phyloP scores from a whole-genome alignment of 306 rosid genomes.

The Vigna hirtella region DNA sequence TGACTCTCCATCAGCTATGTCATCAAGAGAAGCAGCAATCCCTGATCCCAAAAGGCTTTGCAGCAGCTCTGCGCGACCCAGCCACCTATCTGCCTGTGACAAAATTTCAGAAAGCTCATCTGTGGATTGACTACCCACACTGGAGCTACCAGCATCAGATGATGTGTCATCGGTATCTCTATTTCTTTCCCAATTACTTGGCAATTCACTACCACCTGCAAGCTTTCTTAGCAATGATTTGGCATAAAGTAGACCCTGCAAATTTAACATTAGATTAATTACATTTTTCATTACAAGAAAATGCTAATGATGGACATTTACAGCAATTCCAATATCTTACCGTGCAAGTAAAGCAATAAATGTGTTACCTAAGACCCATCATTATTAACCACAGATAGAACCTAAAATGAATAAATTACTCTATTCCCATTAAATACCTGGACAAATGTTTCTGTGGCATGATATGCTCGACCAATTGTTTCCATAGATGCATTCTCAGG shows the following conservation, averaged over 20 bases:
- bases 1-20: constrained; percentile 92
- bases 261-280: constrained; percentile 34
- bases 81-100: constrained; percentile 82
- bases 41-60: constrained; percentile 98
- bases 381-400: constrained; percentile 18
- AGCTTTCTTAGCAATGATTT: constrained; percentile 91
- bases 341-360: constrained; percentile 29
- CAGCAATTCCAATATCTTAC: constrained; percentile 3
- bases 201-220: constrained; percentile 72
- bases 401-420: constrained; percentile 25
- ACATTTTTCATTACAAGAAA: constrained; percentile 37
- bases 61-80: constrained; percentile 93
- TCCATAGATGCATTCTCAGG: constrained; percentile 95
- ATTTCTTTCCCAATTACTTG: constrained; percentile 73
- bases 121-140: constrained; percentile 90
- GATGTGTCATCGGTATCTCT: constrained; percentile 90
- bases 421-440: constrained; percentile 65
- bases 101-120: constrained; percentile 86
- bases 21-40: constrained; percentile 95
- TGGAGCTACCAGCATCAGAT: constrained; percentile 97
- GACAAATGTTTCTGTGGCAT: constrained; percentile 93
- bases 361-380: constrained; percentile 13
- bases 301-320: constrained; percentile 35
- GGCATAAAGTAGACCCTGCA: constrained; percentile 86
- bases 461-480: constrained; percentile 94